Conservation (phyloP, 805 yeast species). For the Ogataea ramenticola region DNA sequence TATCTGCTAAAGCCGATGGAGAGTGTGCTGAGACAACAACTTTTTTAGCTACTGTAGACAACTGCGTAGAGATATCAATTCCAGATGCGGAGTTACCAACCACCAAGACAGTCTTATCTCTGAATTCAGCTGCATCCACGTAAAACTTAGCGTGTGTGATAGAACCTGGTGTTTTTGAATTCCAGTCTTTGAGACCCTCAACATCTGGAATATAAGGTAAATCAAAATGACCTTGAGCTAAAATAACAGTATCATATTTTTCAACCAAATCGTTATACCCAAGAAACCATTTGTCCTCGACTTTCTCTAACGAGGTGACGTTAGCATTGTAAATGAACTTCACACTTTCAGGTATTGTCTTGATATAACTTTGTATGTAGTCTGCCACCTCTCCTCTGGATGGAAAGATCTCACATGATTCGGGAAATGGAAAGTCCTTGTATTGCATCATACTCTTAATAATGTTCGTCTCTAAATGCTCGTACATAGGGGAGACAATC, state of each 20-base stretch:
- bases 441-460: constrained; percentile 24
- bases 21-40: constrained; percentile 23
- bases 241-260: constrained; percentile 28
- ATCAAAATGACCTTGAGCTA: constrained; percentile 43
- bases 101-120: constrained; percentile 27
- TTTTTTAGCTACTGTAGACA: constrained; percentile 21
- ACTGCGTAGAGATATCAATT: constrained; percentile 41
- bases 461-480: constrained; percentile 28
- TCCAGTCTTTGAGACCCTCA: constrained; percentile 31
- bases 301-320: constrained; percentile 36
- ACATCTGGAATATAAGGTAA: constrained; percentile 38
- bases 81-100: constrained; percentile 61
- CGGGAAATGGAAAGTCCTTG: constrained; percentile 24
- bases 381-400: constrained; percentile 50
- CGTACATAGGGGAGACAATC: constrained; percentile 27
- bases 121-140: constrained; percentile 24
- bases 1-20: constrained; percentile 23
- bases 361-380: constrained; percentile 53
- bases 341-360: constrained; percentile 33
- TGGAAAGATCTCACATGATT: constrained; percentile 46
- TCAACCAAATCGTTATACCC: constrained; percentile 5
- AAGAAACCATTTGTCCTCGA: constrained; percentile 20
- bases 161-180: constrained; percentile 20
- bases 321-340: constrained; percentile 30
- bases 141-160: constrained; percentile 41